Percentiles rank a stretch among this genome's conserved stretches.
These are phyloP conservation scores for Calonectria pseudoturangicola DNA, from an alignment of 2,329 filamentous ascomycete species.

Conservation along the genomic window DNA sequence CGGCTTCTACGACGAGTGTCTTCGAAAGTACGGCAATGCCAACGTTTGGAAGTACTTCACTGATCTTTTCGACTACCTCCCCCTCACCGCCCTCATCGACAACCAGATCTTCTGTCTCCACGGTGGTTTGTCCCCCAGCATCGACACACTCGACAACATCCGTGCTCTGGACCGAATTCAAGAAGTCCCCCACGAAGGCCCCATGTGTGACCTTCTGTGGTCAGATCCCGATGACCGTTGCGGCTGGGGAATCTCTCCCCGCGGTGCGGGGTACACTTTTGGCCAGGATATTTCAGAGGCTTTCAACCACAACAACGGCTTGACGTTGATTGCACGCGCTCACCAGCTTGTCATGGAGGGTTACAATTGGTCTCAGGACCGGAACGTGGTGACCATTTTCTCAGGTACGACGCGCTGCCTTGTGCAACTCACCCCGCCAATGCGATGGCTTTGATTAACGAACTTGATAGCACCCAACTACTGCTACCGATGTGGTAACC, in stretches of 20 bases:
- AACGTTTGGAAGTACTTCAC: slow-evolving; percentile 99
- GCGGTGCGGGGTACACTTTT: slow-evolving; percentile 96
- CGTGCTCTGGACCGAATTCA: slow-evolving; percentile 96
- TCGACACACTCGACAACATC: slow-evolving; percentile 97
- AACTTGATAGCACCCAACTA: slow-evolving; percentile 83
- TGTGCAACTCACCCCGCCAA: slow-evolving; percentile 23
- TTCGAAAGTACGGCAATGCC: slow-evolving; percentile 95
- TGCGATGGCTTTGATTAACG: slow-evolving; percentile 19
- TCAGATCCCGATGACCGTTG: slow-evolving; percentile 98
- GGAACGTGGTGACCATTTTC: slow-evolving; percentile 99
- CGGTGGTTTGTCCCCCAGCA: slow-evolving; percentile 96
- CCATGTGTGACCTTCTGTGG: slow-evolving; percentile 99
- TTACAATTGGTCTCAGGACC: slow-evolving; percentile 99
- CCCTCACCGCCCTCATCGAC: slow-evolving; percentile 96
- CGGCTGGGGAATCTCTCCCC: slow-evolving; percentile 96
- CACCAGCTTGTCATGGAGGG: slow-evolving; percentile 99
- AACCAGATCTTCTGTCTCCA: slow-evolving; percentile 99
- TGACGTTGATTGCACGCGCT: slow-evolving; percentile 95
- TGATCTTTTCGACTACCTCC: slow-evolving; percentile 98
- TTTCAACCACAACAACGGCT: slow-evolving; percentile 98
- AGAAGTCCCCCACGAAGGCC: slow-evolving; percentile 97
- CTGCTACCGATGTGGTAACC: slow-evolving; percentile 99
- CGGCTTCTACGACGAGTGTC: slow-evolving; percentile 98
- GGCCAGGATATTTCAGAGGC: slow-evolving; percentile 98
- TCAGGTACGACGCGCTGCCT: slow-evolving; percentile 76